These are phyloP conservation scores for Jackrogersella multiformis DNA, from an alignment of 495 filamentous ascomycete genomes.

Conservation along the genomic window DNA sequence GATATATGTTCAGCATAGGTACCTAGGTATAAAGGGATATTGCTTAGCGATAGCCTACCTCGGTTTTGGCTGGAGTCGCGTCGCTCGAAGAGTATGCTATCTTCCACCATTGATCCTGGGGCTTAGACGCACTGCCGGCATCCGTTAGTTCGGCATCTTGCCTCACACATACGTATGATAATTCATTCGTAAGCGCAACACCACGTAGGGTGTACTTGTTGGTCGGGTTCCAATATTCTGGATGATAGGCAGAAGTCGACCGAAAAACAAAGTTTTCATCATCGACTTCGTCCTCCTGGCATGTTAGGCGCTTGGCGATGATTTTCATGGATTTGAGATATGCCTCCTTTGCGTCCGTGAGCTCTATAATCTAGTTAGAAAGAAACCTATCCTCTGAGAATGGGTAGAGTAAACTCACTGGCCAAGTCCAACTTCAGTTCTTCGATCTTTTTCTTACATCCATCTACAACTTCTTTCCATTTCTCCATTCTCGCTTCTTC, in stretches of 20 bases:
- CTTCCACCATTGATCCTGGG: slow-evolving; percentile 57
- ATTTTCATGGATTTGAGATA: slow-evolving; percentile 26
- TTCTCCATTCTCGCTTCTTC: slow-evolving; percentile 35
- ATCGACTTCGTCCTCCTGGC: slow-evolving; percentile 42
- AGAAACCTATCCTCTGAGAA: not conserved
- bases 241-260: slow-evolving; percentile 31
- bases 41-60: slow-evolving; percentile 40
- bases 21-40: not conserved
- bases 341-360: slow-evolving; percentile 25
- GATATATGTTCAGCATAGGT: slow-evolving; percentile 20
- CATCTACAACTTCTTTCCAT: slow-evolving; percentile 31
- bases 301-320: slow-evolving; percentile 49
- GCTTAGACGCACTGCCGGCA: slow-evolving; percentile 10
- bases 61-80: slow-evolving; percentile 44
- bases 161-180: slow-evolving; percentile 52
- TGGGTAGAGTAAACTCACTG: slow-evolving; percentile 19
- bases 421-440: slow-evolving; percentile 18
- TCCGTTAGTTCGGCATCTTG: slow-evolving; percentile 36
- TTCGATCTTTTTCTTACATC: slow-evolving; percentile 28
- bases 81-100: slow-evolving; percentile 44
- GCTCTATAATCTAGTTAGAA: slow-evolving; percentile 41
- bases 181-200: slow-evolving; percentile 47
- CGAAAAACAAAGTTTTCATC: slow-evolving; percentile 42
- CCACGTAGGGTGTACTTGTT: slow-evolving; percentile 54
- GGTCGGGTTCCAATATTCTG: slow-evolving; percentile 51